Conservation (phyloP, 2,329 filamentous ascomycete genomes). For the Colletotrichum nymphaeae region DNA sequence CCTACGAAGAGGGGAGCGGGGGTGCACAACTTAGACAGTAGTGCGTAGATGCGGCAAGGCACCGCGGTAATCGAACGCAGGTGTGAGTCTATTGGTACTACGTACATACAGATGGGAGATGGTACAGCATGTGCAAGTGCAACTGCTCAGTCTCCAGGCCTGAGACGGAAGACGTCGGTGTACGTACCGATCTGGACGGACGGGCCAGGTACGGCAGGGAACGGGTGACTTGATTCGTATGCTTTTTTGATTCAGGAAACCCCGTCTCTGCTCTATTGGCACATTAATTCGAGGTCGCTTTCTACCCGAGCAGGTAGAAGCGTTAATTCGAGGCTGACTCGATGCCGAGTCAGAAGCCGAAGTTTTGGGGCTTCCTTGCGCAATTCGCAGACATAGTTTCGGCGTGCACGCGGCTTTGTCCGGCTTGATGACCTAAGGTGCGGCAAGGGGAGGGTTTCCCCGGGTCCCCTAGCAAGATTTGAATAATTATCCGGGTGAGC, state of each 20-base stretch:
- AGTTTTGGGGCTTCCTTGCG: background rate
- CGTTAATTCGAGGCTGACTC: constrained; percentile 17
- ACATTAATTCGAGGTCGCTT: background rate
- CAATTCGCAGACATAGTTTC: background rate
- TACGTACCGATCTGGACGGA: background rate
- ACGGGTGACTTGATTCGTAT: background rate
- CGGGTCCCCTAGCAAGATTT: background rate
- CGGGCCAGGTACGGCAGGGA: constrained; percentile 7
- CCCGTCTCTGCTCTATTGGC: background rate
- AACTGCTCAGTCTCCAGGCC: background rate
- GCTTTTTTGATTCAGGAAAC: background rate
- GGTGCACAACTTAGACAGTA: too few relatives aligned
- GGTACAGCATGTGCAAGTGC: background rate
- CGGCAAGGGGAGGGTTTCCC: background rate
- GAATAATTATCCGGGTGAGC: constrained; percentile 4
- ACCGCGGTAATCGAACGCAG: background rate
- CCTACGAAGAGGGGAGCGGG: background rate
- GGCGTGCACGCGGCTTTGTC: background rate
- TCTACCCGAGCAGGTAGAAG: background rate
- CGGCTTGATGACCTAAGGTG: background rate
- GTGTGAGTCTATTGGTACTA: background rate
- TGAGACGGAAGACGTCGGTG: background rate
- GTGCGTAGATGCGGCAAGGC: background rate
- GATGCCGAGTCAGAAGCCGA: background rate
- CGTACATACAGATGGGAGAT: background rate